Conservation (phyloP, 129 eudicot genomes). For the Flaveria robusta region DNA sequence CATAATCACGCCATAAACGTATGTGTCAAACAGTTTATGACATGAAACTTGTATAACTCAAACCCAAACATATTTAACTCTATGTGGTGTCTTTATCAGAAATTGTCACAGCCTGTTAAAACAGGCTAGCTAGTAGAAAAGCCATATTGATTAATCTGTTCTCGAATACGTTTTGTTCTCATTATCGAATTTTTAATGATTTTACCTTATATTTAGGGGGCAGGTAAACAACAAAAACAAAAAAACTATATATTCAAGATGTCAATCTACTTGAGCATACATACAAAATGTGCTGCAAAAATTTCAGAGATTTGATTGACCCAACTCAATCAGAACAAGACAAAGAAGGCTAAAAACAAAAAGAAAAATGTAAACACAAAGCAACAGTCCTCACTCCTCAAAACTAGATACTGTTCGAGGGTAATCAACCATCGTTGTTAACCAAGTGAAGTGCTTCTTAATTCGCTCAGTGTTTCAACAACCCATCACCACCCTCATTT, state of each 20-base stretch:
- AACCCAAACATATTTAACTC: no score
- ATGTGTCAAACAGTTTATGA: no score
- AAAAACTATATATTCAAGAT: slow-evolving; percentile 31
- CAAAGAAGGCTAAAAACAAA: slow-evolving; percentile 16
- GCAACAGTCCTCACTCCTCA: slow-evolving; percentile 31
- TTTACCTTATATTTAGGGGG: background rate
- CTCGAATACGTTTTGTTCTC: no score
- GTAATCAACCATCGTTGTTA: slow-evolving; percentile 23
- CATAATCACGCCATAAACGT: no score
- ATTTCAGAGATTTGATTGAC: slow-evolving; percentile 38
- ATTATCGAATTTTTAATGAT: background rate
- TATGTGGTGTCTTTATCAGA: no score
- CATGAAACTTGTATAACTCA: no score
- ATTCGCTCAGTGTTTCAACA: slow-evolving; percentile 35
- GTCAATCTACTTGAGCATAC: slow-evolving; percentile 41
- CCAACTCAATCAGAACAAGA: slow-evolving; percentile 37
- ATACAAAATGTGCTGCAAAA: slow-evolving; percentile 44
- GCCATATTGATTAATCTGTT: no score
- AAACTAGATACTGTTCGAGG: slow-evolving; percentile 25
- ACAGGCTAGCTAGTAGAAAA: no score
- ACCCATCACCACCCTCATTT: slow-evolving; percentile 24
- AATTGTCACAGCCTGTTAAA: no score
- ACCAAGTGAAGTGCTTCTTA: slow-evolving; percentile 17
- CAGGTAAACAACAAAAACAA: slow-evolving; percentile 23
- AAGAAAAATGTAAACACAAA: slow-evolving; percentile 4